Conservation (phyloP, 495 filamentous ascomycete species). For the Talaromyces thailandensis region DNA sequence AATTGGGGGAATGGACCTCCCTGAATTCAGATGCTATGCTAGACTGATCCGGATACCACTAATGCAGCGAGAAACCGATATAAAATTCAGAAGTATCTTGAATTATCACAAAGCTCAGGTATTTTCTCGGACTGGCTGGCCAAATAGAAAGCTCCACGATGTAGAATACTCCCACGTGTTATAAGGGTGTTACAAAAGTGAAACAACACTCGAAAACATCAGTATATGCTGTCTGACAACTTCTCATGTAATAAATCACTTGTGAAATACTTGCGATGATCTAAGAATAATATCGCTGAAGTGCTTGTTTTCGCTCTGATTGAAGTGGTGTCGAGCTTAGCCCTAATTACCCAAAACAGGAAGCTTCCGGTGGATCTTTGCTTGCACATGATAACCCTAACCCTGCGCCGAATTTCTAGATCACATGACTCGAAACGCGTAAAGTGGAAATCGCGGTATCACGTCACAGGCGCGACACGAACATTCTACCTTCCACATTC, state of each 20-base stretch:
- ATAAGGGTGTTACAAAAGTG: background rate
- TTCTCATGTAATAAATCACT: background rate
- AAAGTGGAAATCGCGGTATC: conserved; percentile 1
- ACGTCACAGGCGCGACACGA: conserved; percentile 5
- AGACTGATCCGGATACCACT: background rate
- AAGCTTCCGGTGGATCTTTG: background rate
- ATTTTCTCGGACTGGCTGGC: background rate
- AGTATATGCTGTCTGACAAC: background rate
- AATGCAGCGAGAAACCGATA: background rate
- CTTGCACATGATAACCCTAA: background rate
- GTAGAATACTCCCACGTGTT: background rate
- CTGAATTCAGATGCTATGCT: background rate
- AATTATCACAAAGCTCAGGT: background rate
- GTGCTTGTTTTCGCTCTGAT: background rate
- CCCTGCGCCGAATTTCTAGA: background rate
- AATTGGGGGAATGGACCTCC: background rate
- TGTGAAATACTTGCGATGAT: background rate
- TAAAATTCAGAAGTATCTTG: background rate
- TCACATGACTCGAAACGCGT: background rate
- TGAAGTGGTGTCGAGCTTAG: background rate
- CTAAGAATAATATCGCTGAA: background rate
- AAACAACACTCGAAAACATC: background rate
- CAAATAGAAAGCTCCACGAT: background rate
- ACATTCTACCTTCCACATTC: background rate
- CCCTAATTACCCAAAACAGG: background rate